Conservation (phyloP, 2,329 filamentous ascomycete genomes). For the Ophiostoma quercus region DNA sequence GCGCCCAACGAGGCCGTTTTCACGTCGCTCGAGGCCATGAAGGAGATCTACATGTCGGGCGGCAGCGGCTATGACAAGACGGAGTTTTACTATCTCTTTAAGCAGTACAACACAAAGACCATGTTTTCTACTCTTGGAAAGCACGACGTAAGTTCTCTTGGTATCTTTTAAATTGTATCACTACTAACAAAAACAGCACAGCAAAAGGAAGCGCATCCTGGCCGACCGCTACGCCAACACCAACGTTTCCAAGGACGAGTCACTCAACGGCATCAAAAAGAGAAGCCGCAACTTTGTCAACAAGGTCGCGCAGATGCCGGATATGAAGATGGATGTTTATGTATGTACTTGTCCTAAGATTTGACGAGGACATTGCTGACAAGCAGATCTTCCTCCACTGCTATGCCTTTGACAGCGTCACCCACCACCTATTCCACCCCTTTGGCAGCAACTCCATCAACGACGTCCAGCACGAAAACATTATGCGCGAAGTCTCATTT, state of each 20-base stretch:
- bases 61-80: slow-evolving; percentile 62
- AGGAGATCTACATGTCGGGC: slow-evolving; percentile 57
- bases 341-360: not conserved
- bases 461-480: slow-evolving; percentile 50
- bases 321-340: slow-evolving; percentile 44
- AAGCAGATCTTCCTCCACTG: slow-evolving; percentile 56
- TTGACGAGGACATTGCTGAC: slow-evolving; percentile 11
- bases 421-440: slow-evolving; percentile 64
- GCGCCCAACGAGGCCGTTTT: slow-evolving; percentile 57
- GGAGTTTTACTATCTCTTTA: slow-evolving; percentile 58
- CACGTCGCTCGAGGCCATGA: slow-evolving; percentile 50
- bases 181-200: slow-evolving; percentile 40
- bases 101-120: slow-evolving; percentile 48
- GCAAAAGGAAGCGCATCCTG: slow-evolving; percentile 55
- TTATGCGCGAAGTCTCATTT: slow-evolving; percentile 64
- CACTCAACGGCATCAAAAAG: slow-evolving; percentile 53
- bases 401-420: slow-evolving; percentile 64
- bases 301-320: slow-evolving; percentile 43
- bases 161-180: not conserved
- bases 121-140: slow-evolving; percentile 55
- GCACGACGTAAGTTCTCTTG: slow-evolving; percentile 30
- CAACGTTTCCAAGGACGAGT: slow-evolving; percentile 53
- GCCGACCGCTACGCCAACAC: slow-evolving; percentile 64
- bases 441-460: slow-evolving; percentile 57
- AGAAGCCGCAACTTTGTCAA: slow-evolving; percentile 51